phyloP scores from a whole-genome alignment of 768 basidiomycete genomes.

The Kwoniella botswanensis region DNA sequence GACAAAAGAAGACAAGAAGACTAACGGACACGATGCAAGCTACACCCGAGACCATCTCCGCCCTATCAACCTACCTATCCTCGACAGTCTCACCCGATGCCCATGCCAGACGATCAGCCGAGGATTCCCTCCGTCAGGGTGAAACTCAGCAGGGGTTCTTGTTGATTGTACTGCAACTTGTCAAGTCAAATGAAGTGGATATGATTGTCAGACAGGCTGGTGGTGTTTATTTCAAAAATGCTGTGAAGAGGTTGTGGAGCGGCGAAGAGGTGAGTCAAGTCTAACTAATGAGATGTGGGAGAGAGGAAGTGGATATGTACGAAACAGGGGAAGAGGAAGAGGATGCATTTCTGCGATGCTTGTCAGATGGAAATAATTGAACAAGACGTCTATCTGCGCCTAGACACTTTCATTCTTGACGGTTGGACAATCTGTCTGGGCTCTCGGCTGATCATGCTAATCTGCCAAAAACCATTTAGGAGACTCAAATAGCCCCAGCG shows the following conservation, averaged over 20 bases:
- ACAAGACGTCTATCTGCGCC: no score
- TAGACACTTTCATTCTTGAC: no score
- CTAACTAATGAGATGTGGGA: no score
- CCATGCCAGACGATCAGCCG: slow-evolving; percentile 76
- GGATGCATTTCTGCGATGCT: no score
- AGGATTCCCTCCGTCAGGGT: slow-evolving; percentile 71
- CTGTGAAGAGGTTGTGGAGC: slow-evolving; percentile 83
- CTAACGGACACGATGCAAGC: slow-evolving; percentile 30
- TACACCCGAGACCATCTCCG: slow-evolving; percentile 40
- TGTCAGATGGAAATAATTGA: no score
- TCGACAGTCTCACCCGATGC: slow-evolving; percentile 73
- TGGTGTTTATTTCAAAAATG: slow-evolving; percentile 90
- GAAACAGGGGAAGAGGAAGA: not conserved
- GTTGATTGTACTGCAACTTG: slow-evolving; percentile 74
- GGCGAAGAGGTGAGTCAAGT: slow-evolving; percentile 65
- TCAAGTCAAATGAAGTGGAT: slow-evolving; percentile 65
- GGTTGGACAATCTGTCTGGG: no score
- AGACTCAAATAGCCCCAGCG: slow-evolving; percentile 63
- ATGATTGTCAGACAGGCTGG: slow-evolving; percentile 79
- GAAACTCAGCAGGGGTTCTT: slow-evolving; percentile 80
- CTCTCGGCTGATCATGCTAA: no score
- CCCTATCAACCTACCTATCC: slow-evolving; percentile 59
- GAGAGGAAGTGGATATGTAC: not conserved
- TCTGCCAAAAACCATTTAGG: slow-evolving; percentile 20
- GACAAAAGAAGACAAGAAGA: not conserved